A percentile compares a stretch with the other conserved stretches of the same genome.
phyloP scores from a whole-genome alignment of 2,329 filamentous ascomycete species.

The Magnaporthiopsis rhizophila region DNA sequence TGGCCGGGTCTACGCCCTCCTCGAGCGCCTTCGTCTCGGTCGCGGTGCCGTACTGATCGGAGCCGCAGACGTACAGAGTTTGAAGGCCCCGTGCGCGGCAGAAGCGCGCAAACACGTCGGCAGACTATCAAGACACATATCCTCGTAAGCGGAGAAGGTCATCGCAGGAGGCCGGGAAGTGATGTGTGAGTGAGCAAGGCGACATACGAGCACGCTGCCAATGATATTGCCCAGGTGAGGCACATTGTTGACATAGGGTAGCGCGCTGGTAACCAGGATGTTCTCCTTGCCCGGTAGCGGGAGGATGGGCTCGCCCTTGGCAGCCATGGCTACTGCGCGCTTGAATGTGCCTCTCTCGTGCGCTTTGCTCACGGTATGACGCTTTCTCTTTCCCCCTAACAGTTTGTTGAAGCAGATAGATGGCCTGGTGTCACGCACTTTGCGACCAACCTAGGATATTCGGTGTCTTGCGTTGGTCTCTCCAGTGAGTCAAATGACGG shows the following conservation, averaged over 20 bases:
- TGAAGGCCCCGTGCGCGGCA: constrained; percentile 71
- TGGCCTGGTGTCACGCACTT: not conserved
- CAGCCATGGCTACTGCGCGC: constrained; percentile 2
- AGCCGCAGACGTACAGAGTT: constrained; percentile 77
- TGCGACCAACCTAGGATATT: not conserved
- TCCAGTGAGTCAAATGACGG: not conserved
- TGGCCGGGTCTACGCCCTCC: constrained; percentile 69
- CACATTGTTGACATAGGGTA: constrained; percentile 47
- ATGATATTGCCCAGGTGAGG: constrained; percentile 85
- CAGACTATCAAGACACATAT: constrained; percentile 36
- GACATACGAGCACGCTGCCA: constrained; percentile 59
- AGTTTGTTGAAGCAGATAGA: not conserved
- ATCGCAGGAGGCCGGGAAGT: not conserved
- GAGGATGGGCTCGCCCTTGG: constrained; percentile 2
- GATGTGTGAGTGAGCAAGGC: not conserved
- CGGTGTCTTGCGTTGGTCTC: not conserved
- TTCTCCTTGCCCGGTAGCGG: constrained; percentile 40
- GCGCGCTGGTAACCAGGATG: constrained; percentile 77
- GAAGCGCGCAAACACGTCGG: constrained; percentile 78
- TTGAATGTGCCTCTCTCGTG: not conserved
- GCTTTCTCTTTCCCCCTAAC: not conserved
- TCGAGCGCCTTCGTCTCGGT: constrained; percentile 93
- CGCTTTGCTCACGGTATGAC: not conserved
- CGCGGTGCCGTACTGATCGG: constrained; percentile 68
- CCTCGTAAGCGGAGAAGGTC: not conserved